Conservation (phyloP, 2,329 filamentous ascomycete genomes). For the Aspergillus terreus region DNA sequence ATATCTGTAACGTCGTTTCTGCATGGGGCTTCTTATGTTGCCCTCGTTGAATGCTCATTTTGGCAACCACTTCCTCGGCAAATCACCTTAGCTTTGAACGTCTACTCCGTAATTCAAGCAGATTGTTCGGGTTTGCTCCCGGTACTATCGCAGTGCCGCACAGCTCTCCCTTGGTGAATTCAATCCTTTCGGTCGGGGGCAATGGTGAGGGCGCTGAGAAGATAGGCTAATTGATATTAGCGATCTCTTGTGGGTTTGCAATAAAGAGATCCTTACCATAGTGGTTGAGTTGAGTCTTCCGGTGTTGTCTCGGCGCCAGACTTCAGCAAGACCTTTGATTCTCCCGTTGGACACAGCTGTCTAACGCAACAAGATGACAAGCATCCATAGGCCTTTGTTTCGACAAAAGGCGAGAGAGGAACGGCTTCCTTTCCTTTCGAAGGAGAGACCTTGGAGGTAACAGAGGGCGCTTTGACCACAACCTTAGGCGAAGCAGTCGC, state of each 20-base stretch:
- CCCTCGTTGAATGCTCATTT: not conserved
- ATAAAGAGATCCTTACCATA: slow-evolving; percentile 1
- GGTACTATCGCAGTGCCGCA: not conserved
- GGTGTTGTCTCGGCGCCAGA: not conserved
- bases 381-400: not conserved
- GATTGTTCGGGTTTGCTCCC: not conserved
- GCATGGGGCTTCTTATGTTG: no score
- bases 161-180: slow-evolving; percentile 2
- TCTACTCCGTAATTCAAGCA: slow-evolving; percentile 1
- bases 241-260: not conserved
- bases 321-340: slow-evolving; percentile 1
- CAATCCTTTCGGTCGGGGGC: not conserved
- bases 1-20: no score
- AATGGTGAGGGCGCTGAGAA: slow-evolving; percentile 1
- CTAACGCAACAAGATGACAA: slow-evolving; percentile 3
- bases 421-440: no score
- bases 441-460: no score
- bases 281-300: not conserved
- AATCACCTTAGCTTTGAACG: not conserved
- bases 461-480: no score
- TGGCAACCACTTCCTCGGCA: not conserved
- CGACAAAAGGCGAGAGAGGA: not conserved
- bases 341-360: not conserved
- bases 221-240: slow-evolving; percentile 3
- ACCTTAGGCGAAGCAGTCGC: no score